Evolutionary conservation across 2,329 filamentous ascomycete species (phyloP).

Genomic region (Annulohypoxylon truncatum): DNA sequence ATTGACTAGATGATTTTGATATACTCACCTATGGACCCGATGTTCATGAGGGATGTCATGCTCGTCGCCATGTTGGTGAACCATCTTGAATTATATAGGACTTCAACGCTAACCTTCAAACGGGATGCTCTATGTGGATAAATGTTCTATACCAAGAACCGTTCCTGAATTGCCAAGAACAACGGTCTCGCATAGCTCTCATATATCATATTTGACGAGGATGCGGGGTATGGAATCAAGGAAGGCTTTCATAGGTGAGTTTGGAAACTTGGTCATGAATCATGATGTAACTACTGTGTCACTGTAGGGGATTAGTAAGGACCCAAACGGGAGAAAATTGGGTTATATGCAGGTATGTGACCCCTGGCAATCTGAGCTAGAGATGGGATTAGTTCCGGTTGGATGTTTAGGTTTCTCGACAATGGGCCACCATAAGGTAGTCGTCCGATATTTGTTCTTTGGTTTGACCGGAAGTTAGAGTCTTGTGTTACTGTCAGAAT

Average conservation of each 20-base stretch:
- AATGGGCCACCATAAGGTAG: not conserved
- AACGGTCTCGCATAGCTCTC: slow-evolving; percentile 16
- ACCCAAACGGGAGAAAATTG: slow-evolving; percentile 5
- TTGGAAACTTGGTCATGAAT: slow-evolving; percentile 39
- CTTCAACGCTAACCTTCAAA: slow-evolving; percentile 8
- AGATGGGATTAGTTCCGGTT: slow-evolving; percentile 1
- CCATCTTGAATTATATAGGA: slow-evolving; percentile 54
- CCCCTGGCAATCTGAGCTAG: slow-evolving; percentile 4
- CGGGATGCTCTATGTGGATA: slow-evolving; percentile 12
- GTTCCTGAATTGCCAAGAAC: slow-evolving; percentile 39
- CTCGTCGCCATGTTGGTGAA: slow-evolving; percentile 62
- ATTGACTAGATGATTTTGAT: not conserved
- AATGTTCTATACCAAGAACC: slow-evolving; percentile 3
- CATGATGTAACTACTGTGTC: slow-evolving; percentile 41
- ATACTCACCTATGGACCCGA: slow-evolving; percentile 58
- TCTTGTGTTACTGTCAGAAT: slow-evolving; percentile 4
- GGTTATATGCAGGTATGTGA: slow-evolving; percentile 18
- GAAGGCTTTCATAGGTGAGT: slow-evolving; percentile 13
- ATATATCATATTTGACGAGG: slow-evolving; percentile 39
- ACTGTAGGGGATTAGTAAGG: slow-evolving; percentile 36
- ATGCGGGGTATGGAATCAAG: slow-evolving; percentile 21
- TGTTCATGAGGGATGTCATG: slow-evolving; percentile 63
- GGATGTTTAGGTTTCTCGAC: slow-evolving; percentile 21
- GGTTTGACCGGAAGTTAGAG: not conserved
- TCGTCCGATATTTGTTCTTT: slow-evolving; percentile 16